Base-by-base conservation (phyloP, 768 basidiomycete genomes). In the Mycena chlorophos region DNA sequence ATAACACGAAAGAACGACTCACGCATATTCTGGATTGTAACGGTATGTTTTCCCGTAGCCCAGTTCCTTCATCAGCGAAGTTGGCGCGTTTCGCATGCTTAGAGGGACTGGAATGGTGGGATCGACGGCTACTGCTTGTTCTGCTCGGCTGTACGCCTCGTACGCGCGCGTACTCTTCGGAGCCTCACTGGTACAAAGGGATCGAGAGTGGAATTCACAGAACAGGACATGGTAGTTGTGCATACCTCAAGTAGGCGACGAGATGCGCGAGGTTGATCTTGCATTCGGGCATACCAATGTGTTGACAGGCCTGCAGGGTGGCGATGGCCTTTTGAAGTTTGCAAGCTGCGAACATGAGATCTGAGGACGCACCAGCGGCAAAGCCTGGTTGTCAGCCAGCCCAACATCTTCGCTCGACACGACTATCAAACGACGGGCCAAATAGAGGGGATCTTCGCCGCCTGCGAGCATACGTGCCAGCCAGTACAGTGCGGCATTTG, bases 381-480 rank as follows among this genome's bases (percentile, higher is more conserved):
- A 75, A 0, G 88, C 89, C n/a, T 84, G 79, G 37, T 76, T 78
- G 69, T 94, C 88, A 25, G 90, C 91, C 5, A 91, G 72, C 0
- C 92, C 91, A 37, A 94, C 81, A 65, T 94, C 92, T 68, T 94
- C 92, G 59, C 88, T 89, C 2, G 92, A 91, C 61, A 88, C 85
- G 5, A 91, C 88, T 3, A 88, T 76, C 75, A 91, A 81, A 51
- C 89, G 76, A 30, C 89, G 76, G 5, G 84, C 86, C 55, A 92
- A 79, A 62, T 82, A 94, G 45, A 91, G 62, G 3, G 91, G 88
- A 69, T 94, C 91, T 67, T 92, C 91, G 19, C 90, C 91, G 25
- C 82, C 86, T 30, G 75, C 79, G 29, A 92, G 74, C 91, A 92
- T 92, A 48, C 89, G 80, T 10, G 91, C 90, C 20, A 94, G 77